Base-by-base conservation (phyloP, 1,284 basidiomycete genomes). In the Pseudozyma hubeiensis region DNA sequence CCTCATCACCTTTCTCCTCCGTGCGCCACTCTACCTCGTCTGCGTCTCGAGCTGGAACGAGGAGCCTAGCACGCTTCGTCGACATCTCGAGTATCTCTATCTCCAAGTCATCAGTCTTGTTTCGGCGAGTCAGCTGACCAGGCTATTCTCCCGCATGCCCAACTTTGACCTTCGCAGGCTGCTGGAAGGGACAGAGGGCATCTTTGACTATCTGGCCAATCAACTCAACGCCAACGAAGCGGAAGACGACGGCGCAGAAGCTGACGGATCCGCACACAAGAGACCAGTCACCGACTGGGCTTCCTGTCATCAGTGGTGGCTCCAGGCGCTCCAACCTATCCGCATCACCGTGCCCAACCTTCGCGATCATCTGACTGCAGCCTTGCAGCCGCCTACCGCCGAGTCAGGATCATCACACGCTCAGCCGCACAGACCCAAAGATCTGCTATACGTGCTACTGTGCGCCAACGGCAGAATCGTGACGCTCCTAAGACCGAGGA, bases 21-120 rank as follows among this genome's bases (percentile, higher is more conserved):
- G 93, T 45, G 84, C 92, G 7, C 96, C 96, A 4, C 86, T 99
- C 31, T 97, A 97, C 85, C 92, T 96, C 77, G 93, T 91, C 19
- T 94, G 92, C 75, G 91, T 91, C 3, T 94, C 93, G 31, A 90
- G 90, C 24, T 96, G 93, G 92, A 92, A 92, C 31, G 94, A 97
- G 85, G 94, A 95, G 0, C 93, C 96, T 84, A 92, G 91, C 73
- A 91, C 95, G 76, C 91, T 92, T 71, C 90, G 94, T 49, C 89
- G 90, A 48, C 96, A 98, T 86, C 89, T 99, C 71, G 95, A 98
- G 84, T 95, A 96, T 85, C 88, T 99, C 9, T 91, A 99, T 83
- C 87, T 96, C 4, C 94, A 97, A 85, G 92, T 98, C 52, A 85
- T 97, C 49, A 94, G 92, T 71, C 90, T 97, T 30, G 90, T 98